These are phyloP conservation scores for Zalerion maritima DNA, from an alignment of 495 filamentous ascomycete genomes.

Conservation along the genomic window DNA sequence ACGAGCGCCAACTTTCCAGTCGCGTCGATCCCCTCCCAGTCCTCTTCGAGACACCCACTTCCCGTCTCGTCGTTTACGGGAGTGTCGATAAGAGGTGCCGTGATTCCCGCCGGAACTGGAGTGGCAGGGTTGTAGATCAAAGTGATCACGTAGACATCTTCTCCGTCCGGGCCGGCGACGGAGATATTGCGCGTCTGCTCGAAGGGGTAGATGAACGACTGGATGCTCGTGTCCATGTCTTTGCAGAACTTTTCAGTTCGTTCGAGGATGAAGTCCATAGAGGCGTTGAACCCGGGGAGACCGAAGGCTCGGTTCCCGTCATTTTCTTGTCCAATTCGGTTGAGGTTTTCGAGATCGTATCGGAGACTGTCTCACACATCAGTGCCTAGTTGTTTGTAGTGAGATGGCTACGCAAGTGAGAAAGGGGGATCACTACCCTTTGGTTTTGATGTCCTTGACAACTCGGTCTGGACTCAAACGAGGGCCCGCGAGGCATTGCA, in stretches of 20 bases:
- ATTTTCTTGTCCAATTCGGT: conserved; percentile 18
- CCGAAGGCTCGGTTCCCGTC: conserved; percentile 27
- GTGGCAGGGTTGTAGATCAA: conserved; percentile 8
- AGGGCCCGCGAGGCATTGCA: not conserved
- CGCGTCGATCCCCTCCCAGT: conserved; percentile 21
- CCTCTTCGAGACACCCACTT: conserved; percentile 16
- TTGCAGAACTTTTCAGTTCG: conserved; percentile 18
- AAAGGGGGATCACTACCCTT: too few relatives aligned
- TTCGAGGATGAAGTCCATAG: conserved; percentile 22
- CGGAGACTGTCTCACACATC: too few relatives aligned
- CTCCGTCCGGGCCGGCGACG: conserved; percentile 16
- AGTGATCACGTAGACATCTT: conserved; percentile 4
- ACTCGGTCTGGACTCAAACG: not conserved
- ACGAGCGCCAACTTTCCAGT: conserved; percentile 25
- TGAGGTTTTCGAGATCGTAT: conserved; percentile 19
- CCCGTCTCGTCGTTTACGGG: conserved; percentile 8
- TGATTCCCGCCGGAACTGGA: conserved; percentile 2
- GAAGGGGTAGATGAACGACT: conserved; percentile 10
- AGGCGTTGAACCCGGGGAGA: conserved; percentile 20
- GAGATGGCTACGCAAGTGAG: too few relatives aligned
- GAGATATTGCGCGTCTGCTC: conserved; percentile 15
- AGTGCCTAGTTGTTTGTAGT: too few relatives aligned
- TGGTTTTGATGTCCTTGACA: not conserved
- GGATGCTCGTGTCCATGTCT: conserved; percentile 12
- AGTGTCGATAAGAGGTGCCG: conserved; percentile 7